Evolutionary conservation across 139 green algal species (phyloP), one percentile per base, ranked within the genome.

Genomic region (Haematococcus lacustris): DNA sequence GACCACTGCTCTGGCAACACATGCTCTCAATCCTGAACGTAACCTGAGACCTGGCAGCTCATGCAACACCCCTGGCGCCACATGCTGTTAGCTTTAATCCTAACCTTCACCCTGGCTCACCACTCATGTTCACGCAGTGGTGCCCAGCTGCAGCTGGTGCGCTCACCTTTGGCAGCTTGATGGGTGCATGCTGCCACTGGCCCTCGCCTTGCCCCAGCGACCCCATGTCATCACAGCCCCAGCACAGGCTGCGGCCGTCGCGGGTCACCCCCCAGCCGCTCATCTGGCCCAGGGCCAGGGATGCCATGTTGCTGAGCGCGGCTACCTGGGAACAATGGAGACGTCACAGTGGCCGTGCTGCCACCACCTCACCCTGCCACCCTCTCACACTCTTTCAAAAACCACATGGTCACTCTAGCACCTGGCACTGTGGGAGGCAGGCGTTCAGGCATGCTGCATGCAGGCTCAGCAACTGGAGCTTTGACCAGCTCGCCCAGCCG

Each of bases 181-280:
- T 23, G 37, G 64, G 38, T 35, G 30, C 64, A 7, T 34, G 30
- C 53, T 64, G 53, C 70, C 70, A 75, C 21, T 61, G 9, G 26
- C 70, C 70, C 23, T 77, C 72, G 1, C 82, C 82, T 23, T 73
- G 74, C 2, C 78, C 82, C 32, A 88, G 69, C 17, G 70, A 78
- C 38, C 82, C 82, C 35, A 71, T 51, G 17, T 85, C 74, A 35
- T 74, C 69, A 6, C 51, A 68, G 51, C 69, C 69, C 69, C 69
- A 74, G 51, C 40, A 50, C 32, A 33, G 47, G 40, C 6, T 7
- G 67, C 67, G 43, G 28, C 67, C 67, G 23, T 63, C 40, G 3
- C 43, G 3, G 33, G 35, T 61, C 32, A 41, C 25, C 38, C 37
- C 64, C 35, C 37, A 51, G 64, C 35, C 37, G 38, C 38, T 41